Evolutionary conservation across 1,284 basidiomycete genomes (phyloP).

Genomic region (Fomitiporia mediterranea): DNA sequence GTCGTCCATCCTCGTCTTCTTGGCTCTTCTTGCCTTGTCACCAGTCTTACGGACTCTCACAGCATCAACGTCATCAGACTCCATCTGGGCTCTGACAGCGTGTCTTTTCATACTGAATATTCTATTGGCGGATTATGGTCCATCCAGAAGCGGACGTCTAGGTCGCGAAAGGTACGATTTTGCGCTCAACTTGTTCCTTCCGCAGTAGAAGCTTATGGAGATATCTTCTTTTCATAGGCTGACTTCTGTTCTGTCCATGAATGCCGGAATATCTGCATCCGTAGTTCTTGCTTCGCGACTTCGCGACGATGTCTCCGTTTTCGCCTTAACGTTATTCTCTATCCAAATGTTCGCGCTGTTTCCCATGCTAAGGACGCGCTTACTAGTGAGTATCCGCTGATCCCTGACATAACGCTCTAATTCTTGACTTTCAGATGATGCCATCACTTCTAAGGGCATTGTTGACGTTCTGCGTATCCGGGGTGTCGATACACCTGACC

Average conservation of each 20-base stretch:
- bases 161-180: slow-evolving; percentile 40
- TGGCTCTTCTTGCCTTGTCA: slow-evolving; percentile 84
- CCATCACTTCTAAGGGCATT: slow-evolving; percentile 41
- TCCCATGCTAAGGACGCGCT: slow-evolving; percentile 73
- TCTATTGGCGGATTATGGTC: slow-evolving; percentile 63
- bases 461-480: slow-evolving; percentile 47
- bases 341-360: slow-evolving; percentile 84
- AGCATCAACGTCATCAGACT: slow-evolving; percentile 92
- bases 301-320: slow-evolving; percentile 79
- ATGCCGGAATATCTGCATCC: slow-evolving; percentile 90
- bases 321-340: slow-evolving; percentile 85
- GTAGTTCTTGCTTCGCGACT: slow-evolving; percentile 93
- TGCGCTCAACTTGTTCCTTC: slow-evolving; percentile 12
- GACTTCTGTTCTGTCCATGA: slow-evolving; percentile 88
- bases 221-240: slow-evolving; percentile 48
- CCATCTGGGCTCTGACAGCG: slow-evolving; percentile 89
- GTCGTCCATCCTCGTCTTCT: slow-evolving; percentile 79
- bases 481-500: slow-evolving; percentile 47
- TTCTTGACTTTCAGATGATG: slow-evolving; percentile 36
- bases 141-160: slow-evolving; percentile 29
- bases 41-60: slow-evolving; percentile 91
- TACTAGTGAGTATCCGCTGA: slow-evolving; percentile 54
- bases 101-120: slow-evolving; percentile 60
- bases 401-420: not conserved
- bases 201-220: not conserved